Evolutionary conservation across 495 filamentous ascomycete genomes (phyloP), one percentile per base, ranked within the genome.

Genomic region (Aeminium ludgeri): DNA sequence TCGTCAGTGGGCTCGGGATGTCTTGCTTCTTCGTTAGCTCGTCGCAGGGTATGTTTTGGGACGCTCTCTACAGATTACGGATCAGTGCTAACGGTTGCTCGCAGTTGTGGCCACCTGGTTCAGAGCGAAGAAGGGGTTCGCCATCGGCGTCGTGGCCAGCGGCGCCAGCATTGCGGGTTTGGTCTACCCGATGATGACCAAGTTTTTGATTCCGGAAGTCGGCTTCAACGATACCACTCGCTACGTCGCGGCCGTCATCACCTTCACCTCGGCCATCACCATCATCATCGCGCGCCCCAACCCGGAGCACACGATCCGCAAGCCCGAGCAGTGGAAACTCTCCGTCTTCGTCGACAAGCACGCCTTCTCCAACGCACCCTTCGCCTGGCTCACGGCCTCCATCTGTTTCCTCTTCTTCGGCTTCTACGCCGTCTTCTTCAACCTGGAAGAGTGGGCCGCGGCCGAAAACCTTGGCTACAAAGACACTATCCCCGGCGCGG

Each of bases 401-500:
- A 53, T 62, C 27, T 51, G 52, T 8, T 59, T 58, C 30, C 43
- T 65, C 6, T 65, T 64, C 51, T 47, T 64, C 20, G 63, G 63
- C 17, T 65, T 64, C 48, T 64, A 64, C 36, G 53, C 61, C 4
- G 46, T 67, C 3, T 61, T 64, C 42, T 65, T 65, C 53, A 63
- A 60, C 40, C 44, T 67, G 19, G 59, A 64, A 40, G 63, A 63
- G 44, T 65, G 64, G 64, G 63, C 64, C 7, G 48, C 60, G 19
- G 35, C 39, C 25, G 40, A 46, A 27, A 57, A 57, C 23, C 55
- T 59, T 37, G 62, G 57, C n/a, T 51, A 43, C 20, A 48, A 50
- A 25, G 51, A 55, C 15, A 16, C 41, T 7, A 25, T 42, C 13
- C 41, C 45, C 31, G 36, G 36, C 10, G 31, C 41, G 11, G 37